Evolutionary conservation across 2,329 filamentous ascomycete species (phyloP).

Genomic region (Acarospora socialis): DNA sequence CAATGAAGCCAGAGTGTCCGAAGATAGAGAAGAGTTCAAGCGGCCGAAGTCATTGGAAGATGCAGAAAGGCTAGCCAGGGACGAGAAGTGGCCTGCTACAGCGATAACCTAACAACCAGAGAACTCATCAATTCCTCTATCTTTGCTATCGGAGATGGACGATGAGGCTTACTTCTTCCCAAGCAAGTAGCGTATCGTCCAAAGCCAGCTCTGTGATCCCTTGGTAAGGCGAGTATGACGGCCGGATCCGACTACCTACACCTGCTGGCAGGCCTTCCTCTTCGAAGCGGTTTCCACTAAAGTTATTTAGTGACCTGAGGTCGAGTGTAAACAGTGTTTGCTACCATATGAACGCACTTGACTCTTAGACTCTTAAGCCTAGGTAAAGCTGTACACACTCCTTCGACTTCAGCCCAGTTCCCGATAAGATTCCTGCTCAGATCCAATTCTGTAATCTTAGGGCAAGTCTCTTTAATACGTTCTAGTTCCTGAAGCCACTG

Average conservation of each 20-base stretch:
- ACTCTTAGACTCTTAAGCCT: constrained; percentile 52
- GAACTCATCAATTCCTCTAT: no score
- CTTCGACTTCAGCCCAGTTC: constrained; percentile 48
- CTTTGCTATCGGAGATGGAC: constrained; percentile 11
- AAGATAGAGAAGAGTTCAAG: constrained; percentile 29
- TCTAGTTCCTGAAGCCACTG: constrained; percentile 20
- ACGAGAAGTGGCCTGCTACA: constrained; percentile 37
- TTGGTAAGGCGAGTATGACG: constrained; percentile 30
- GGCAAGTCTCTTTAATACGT: constrained; percentile 43
- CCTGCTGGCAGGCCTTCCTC: no score
- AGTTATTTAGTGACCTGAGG: constrained; percentile 5
- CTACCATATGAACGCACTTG: constrained; percentile 42
- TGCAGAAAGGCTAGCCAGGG: constrained; percentile 37
- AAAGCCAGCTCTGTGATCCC: constrained; percentile 47
- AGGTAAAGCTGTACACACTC: constrained; percentile 58
- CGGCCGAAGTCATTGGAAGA: constrained; percentile 42
- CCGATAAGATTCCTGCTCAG: constrained; percentile 73
- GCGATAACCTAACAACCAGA: constrained; percentile 23
- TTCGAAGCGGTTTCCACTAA: constrained; percentile 56
- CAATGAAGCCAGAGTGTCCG: constrained; percentile 29
- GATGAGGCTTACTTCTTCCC: constrained; percentile 47
- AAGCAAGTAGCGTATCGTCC: constrained; percentile 52
- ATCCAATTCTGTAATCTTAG: constrained; percentile 58
- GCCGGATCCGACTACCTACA: no score
- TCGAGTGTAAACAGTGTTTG: constrained; percentile 7